A percentile compares a stretch with the other conserved stretches of the same genome.
These are phyloP conservation scores for Exobasidium cylindrosporum DNA, from an alignment of 1,284 basidiomycete species.

Conservation along the genomic window DNA sequence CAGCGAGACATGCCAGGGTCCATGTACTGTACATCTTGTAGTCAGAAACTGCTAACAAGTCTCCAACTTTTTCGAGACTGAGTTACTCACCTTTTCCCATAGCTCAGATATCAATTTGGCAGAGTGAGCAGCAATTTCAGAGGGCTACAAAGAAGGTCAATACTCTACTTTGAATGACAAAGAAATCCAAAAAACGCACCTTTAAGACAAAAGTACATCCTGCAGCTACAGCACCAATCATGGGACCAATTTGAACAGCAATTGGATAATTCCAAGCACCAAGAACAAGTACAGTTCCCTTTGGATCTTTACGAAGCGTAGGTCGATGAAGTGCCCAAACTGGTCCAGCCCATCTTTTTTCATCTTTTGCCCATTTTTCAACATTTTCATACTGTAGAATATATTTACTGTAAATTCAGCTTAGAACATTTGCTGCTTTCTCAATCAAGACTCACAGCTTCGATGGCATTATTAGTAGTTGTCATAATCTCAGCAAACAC, in stretches of 20 bases:
- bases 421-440: no score
- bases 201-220: slow-evolving; percentile 58
- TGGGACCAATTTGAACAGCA: slow-evolving; percentile 51
- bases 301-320: slow-evolving; percentile 53
- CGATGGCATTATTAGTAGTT: slow-evolving; percentile 62
- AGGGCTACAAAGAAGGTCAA: no score
- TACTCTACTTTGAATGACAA: no score
- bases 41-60: no score
- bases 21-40: no score
- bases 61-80: no score
- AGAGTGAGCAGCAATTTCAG: slow-evolving; percentile 70
- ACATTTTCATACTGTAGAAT: slow-evolving; percentile 70
- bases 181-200: no score
- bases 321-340: slow-evolving; percentile 53
- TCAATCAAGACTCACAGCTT: no score
- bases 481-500: slow-evolving; percentile 52
- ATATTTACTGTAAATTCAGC: no score
- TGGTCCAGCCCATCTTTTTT: slow-evolving; percentile 43
- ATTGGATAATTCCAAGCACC: slow-evolving; percentile 56
- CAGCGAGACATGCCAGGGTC: slow-evolving; percentile 70
- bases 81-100: no score
- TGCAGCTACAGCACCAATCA: slow-evolving; percentile 57
- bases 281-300: slow-evolving; percentile 58
- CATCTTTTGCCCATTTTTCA: slow-evolving; percentile 57
- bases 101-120: slow-evolving; percentile 71